These are phyloP conservation scores for Syzygium grande DNA, from an alignment of 345 rosid genomes.

Conservation along the genomic window DNA sequence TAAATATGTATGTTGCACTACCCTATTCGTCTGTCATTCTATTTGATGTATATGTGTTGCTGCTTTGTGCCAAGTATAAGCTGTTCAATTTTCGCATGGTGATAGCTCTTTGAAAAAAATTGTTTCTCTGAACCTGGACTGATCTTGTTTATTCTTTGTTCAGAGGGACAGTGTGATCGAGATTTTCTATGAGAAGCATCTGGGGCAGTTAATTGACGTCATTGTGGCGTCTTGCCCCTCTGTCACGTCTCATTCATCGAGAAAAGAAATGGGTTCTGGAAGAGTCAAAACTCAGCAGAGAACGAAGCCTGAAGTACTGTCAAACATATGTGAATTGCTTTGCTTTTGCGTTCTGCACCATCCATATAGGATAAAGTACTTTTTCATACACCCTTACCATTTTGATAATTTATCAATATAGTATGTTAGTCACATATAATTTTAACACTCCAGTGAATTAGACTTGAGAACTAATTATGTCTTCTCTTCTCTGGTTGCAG, in stretches of 20 bases:
- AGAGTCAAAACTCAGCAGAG: conserved; percentile 30
- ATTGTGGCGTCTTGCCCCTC: conserved; percentile 70
- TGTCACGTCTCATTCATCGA: conserved; percentile 21
- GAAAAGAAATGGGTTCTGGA: conserved; percentile 36
- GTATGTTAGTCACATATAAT: neutral
- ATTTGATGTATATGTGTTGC: neutral
- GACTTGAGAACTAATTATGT: neutral
- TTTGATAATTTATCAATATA: neutral
- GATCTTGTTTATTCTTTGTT: neutral
- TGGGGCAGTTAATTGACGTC: conserved; percentile 80
- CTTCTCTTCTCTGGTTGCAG: conserved; percentile 37
- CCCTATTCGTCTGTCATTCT: neutral
- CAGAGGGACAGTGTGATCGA: conserved; percentile 86
- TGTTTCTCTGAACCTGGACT: neutral
- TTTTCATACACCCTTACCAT: neutral
- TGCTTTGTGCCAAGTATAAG: neutral
- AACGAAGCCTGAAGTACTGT: conserved; percentile 80
- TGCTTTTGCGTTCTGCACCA: conserved; percentile 96
- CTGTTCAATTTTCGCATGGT: neutral
- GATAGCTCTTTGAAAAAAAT: neutral
- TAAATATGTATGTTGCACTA: neutral
- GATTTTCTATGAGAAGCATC: conserved; percentile 91
- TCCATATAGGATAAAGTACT: conserved; percentile 88
- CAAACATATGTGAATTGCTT: conserved; percentile 83
- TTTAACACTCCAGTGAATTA: neutral